These are phyloP conservation scores for Beauveria bassiana DNA, from an alignment of 2,329 filamentous ascomycete species.

Conservation along the genomic window DNA sequence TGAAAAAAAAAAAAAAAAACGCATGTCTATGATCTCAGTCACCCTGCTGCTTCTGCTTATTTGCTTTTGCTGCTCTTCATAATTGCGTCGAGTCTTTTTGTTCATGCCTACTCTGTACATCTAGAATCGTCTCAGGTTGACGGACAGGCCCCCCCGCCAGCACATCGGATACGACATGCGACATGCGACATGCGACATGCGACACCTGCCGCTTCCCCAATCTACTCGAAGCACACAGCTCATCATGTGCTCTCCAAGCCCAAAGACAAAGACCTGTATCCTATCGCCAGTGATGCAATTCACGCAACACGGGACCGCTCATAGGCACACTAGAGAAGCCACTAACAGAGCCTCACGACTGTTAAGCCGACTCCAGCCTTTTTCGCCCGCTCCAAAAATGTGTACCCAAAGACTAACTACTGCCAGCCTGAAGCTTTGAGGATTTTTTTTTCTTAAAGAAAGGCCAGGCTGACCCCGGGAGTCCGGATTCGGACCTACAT, in stretches of 20 bases:
- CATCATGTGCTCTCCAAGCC: not conserved
- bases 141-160: not conserved
- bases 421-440: not conserved
- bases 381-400: not conserved
- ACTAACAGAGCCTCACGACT: not conserved
- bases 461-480: not conserved
- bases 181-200: not conserved
- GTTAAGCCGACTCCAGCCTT: constrained; percentile 9
- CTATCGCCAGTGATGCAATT: not conserved
- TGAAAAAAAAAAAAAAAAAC: no score
- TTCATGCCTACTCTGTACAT: no score
- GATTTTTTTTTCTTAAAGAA: not conserved
- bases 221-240: not conserved
- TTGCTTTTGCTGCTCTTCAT: no score
- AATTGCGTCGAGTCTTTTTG: no score
- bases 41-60: no score
- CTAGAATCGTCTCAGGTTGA: not conserved
- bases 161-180: not conserved
- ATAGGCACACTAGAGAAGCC: not conserved
- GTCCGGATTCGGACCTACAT: not conserved
- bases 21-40: no score
- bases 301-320: not conserved
- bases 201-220: not conserved
- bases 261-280: not conserved
- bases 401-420: not conserved